phyloP scores from a whole-genome alignment of 2,329 filamentous ascomycete species.

The Hypoxylon sp. region DNA sequence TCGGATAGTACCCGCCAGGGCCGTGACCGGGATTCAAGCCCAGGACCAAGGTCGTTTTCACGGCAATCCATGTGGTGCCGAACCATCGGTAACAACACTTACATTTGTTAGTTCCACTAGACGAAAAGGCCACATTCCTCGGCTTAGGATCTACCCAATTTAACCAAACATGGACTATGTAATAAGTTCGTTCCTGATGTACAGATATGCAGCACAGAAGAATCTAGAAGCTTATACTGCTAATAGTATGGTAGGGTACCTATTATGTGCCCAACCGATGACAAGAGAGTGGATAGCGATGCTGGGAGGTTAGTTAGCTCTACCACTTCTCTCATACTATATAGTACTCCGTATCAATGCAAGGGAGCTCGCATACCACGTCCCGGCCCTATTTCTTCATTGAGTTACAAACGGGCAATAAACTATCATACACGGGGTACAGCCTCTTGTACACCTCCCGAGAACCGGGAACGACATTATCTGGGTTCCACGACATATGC shows the following conservation, averaged over 20 bases:
- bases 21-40: conserved; percentile 3
- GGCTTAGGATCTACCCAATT: background rate
- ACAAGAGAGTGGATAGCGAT: background rate
- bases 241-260: background rate
- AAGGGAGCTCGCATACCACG: background rate
- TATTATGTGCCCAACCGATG: background rate
- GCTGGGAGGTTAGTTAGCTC: background rate
- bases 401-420: background rate
- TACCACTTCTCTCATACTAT: background rate
- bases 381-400: background rate
- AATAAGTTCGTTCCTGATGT: background rate
- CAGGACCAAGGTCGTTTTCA: background rate
- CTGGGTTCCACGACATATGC: conserved; percentile 3
- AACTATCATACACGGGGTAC: background rate
- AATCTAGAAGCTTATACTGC: background rate
- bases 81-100: conserved; percentile 18
- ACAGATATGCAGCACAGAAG: background rate
- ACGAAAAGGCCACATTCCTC: background rate
- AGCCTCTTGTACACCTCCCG: background rate
- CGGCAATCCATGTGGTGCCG: conserved; percentile 10
- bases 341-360: background rate
- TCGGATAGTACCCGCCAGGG: background rate
- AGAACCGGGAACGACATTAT: background rate
- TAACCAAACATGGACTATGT: background rate
- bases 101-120: background rate